phyloP scores from a whole-genome alignment of 257 asterid species.

The Oldenlandia corymbosa region DNA sequence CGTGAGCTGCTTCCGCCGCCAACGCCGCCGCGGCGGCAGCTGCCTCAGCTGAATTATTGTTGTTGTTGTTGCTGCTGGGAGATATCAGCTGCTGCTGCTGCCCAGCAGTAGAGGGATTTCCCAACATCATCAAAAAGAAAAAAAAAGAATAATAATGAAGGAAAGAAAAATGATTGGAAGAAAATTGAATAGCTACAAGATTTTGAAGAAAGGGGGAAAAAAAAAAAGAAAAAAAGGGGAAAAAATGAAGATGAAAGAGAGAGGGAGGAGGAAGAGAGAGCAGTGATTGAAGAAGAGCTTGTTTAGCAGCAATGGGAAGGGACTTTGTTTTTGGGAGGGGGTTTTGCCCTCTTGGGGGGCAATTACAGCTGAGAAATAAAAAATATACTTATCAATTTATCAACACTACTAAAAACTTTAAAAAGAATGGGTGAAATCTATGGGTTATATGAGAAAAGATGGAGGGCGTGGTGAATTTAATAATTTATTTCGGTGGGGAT shows the following conservation, averaged over 20 bases:
- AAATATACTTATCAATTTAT: slow-evolving; percentile 31
- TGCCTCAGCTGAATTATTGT: slow-evolving; percentile 19
- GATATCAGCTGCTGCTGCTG: no score
- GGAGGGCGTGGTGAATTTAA: slow-evolving; percentile 79
- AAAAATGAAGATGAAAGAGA: no score
- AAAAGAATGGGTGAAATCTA: slow-evolving; percentile 75
- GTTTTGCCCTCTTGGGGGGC: slow-evolving; percentile 17
- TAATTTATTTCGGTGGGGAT: slow-evolving; percentile 85
- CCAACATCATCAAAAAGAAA: slow-evolving; percentile 36
- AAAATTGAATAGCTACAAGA: no score
- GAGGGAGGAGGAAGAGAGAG: not conserved
- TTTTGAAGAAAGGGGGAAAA: not conserved
- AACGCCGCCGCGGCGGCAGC: slow-evolving; percentile 14
- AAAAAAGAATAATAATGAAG: not conserved
- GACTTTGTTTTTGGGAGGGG: not conserved
- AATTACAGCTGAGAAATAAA: slow-evolving; percentile 34
- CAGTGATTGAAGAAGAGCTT: slow-evolving; percentile 10
- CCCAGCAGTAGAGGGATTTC: slow-evolving; percentile 32
- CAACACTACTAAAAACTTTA: no score
- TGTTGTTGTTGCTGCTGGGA: no score
- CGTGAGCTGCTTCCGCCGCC: slow-evolving; percentile 28
- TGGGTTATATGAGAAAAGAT: slow-evolving; percentile 59
- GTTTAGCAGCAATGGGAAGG: not conserved
- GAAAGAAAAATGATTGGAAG: not conserved
- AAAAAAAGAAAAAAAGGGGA: not conserved